Evolutionary conservation across 768 basidiomycete species (phyloP).

Genomic region (Leucosporidium creatinivorum): DNA sequence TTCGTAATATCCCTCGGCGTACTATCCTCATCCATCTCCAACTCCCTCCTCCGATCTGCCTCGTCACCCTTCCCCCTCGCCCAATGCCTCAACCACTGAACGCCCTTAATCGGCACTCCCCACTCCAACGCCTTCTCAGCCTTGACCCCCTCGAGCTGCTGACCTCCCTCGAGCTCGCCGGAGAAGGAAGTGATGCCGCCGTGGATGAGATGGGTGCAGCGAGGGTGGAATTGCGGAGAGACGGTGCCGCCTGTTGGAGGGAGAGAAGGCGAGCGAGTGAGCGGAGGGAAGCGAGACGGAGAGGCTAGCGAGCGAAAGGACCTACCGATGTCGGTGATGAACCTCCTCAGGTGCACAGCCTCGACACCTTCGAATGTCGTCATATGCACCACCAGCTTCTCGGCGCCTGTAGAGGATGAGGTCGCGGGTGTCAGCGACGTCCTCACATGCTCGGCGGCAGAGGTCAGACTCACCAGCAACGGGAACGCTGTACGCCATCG

Average conservation of each 20-base stretch:
- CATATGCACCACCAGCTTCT: constrained; percentile 3
- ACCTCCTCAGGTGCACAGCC: constrained; percentile 11
- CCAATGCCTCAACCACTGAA: neutral
- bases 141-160: neutral
- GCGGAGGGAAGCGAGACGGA: neutral
- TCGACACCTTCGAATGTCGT: constrained; percentile 8
- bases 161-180: neutral
- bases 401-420: neutral
- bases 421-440: too few species aligned
- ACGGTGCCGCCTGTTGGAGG: neutral
- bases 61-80: neutral
- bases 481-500: constrained; percentile 14
- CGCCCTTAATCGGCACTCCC: constrained; percentile 2
- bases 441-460: too few species aligned
- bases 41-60: neutral
- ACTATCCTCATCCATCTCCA: neutral
- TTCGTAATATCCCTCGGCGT: constrained; percentile 11
- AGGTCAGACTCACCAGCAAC: constrained; percentile 1
- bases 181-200: neutral
- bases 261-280: too few species aligned
- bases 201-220: constrained; percentile 17
- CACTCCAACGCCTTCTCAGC: constrained; percentile 8
- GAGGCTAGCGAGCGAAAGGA: neutral
- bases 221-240: neutral
- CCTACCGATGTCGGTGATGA: constrained; percentile 9